Evolutionary conservation across 169 alveolate genomes (phyloP), one percentile per base, ranked within the genome.

Genomic region (Plasmodium coatneyi): DNA sequence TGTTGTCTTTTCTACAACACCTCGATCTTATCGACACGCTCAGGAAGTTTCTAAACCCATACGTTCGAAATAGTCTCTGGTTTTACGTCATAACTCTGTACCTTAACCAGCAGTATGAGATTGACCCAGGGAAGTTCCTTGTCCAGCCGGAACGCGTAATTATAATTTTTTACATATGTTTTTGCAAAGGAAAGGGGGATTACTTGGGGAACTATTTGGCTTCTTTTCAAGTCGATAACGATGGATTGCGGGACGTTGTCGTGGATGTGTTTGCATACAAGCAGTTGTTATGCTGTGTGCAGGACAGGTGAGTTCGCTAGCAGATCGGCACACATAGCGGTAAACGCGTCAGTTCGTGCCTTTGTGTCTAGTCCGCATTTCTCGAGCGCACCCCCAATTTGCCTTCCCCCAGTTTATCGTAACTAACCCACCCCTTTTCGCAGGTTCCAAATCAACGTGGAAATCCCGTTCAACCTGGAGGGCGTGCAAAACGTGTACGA

Each of bases 21-120:
- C 14, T 79, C 12, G 43, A 89, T 30, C 43, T 89, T 16, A 60
- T 89, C 70, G 66, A 89, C 71, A 25, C 12, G 28, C 81, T 89
- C 36, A 39, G 52, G 49, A 79, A 49, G 2, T 89, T 56, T 89
- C 28, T 72, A 41, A 89, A 89, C 9, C 94, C 94, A 19, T 79
- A 89, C 72, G 71, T 89, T 41, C 43, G 81, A 89, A 89, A 89
- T 52, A 72, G 83, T 9, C 32, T 89, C 25, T 89, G 94, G 94
- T 19, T 79, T 89, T 89, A 89, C 56, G 34, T 78, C n/a, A 79
- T 79, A 79, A 89, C 82, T 4, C 14, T 79, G 36, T 89, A 89
- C 34, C 43, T 79, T 36, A 89, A 89, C 43, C 39, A 66, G 6
- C 32, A 49, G 46, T 89, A 89, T 89, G 70, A 56, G 36, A 28